Evolutionary conservation across 345 rosid species (phyloP).

Genomic region (Punica granatum): DNA sequence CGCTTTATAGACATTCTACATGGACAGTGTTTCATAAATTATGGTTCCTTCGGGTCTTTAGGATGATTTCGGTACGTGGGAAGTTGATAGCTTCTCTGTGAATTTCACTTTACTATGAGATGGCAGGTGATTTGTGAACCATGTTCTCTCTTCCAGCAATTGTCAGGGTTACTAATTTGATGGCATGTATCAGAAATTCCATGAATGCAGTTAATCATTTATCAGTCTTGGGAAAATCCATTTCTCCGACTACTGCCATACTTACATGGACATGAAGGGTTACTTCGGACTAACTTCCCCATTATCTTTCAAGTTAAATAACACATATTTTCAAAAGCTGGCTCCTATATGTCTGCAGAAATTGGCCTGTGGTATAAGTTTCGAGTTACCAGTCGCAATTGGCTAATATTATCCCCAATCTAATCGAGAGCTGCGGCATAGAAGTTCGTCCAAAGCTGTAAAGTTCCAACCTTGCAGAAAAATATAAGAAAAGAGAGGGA

Average conservation of each 20-base stretch:
- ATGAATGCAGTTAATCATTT: too few relatives aligned
- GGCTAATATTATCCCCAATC: background rate
- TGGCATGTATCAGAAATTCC: background rate
- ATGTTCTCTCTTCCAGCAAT: background rate
- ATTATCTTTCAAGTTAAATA: too few relatives aligned
- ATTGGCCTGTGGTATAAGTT: background rate
- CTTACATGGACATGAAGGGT: background rate
- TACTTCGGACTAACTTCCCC: background rate
- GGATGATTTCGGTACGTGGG: background rate
- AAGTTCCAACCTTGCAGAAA: background rate
- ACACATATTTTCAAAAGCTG: background rate
- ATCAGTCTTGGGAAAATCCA: background rate
- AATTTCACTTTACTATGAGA: too few relatives aligned
- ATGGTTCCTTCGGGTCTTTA: background rate
- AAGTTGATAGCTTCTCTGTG: background rate
- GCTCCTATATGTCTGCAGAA: too few relatives aligned
- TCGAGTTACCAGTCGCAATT: too few relatives aligned
- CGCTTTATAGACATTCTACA: background rate
- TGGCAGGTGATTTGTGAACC: background rate
- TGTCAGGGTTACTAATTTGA: background rate
- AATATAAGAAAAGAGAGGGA: background rate
- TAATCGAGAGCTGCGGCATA: background rate
- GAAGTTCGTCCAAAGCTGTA: background rate
- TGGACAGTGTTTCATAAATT: background rate
- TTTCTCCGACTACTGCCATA: background rate